Conservation (phyloP, 2,329 filamentous ascomycete genomes). For the Neofusicoccum parvum region DNA sequence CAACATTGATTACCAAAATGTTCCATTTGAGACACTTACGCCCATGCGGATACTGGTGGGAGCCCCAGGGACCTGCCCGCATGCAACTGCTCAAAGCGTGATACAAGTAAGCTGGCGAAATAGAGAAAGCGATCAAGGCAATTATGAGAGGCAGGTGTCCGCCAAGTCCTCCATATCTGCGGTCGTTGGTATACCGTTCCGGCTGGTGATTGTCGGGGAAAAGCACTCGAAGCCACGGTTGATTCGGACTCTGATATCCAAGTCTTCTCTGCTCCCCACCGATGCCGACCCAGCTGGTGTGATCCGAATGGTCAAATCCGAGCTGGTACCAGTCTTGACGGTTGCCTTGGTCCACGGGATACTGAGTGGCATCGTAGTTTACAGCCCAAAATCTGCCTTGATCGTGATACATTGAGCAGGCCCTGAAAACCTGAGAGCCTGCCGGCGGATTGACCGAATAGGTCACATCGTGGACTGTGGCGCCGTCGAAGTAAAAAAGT, state of each 20-base stretch:
- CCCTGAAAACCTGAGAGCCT: not conserved
- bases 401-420: slow-evolving; percentile 5
- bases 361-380: not conserved
- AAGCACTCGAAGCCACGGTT: slow-evolving; percentile 1
- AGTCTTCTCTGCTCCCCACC: not conserved
- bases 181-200: not conserved
- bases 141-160: slow-evolving; percentile 39
- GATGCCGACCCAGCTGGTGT: not conserved
- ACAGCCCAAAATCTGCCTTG: slow-evolving; percentile 12
- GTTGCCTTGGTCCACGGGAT: not conserved
- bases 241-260: not conserved
- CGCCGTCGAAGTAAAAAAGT: slow-evolving; percentile 6
- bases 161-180: slow-evolving; percentile 29
- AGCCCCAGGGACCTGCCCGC: slow-evolving; percentile 25
- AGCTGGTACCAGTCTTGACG: slow-evolving; percentile 1
- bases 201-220: slow-evolving; percentile 15
- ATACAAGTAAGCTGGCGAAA: slow-evolving; percentile 20
- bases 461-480: not conserved
- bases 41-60: slow-evolving; percentile 22
- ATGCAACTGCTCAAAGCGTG: slow-evolving; percentile 28
- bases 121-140: slow-evolving; percentile 33
- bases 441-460: not conserved
- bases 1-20: not conserved
- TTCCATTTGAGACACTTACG: slow-evolving; percentile 24
- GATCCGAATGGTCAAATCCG: not conserved